Base-by-base conservation (phyloP, 345 rosid genomes). In the Noccaea caerulescens region DNA sequence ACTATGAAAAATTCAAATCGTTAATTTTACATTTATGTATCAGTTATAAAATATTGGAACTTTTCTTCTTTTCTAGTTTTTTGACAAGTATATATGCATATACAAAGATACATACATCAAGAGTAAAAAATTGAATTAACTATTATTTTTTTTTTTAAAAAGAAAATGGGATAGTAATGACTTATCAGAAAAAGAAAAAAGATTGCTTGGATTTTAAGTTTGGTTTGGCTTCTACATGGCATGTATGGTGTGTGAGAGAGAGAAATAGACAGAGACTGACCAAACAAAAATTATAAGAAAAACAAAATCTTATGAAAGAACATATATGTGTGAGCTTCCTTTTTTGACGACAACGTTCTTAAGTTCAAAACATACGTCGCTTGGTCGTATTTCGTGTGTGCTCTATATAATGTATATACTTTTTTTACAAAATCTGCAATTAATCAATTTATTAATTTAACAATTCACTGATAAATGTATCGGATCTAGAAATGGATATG, bases 141-240 rank as follows among this genome's bases (percentile, higher is more conserved):
- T 9, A 14, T 5, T 25, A 18, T 34, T 54, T 58, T 25, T 1
- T 12, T 13, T 36, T 16, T 16, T 16, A 16, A 20, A 8, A 36
- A 3, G 43, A 41, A 13, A 60, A n/a, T 44, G 20, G 20, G 10
- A 25, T 38, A 34, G 37, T 39, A 67, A 10, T 58, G 49, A 39
- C 49, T 76, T 50, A 68, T 10, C 9, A 46, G 9, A 18, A 37
- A 55, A 32, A 60, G 51, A 10, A 72, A 63, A 57, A 12, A 14
- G 71, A 59, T 86, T 82, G 88, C 93, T 86, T 91, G 84, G 90
- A 78, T 69, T 79, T 79, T 59, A 87, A 82, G 92, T 82, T 83
- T 82, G 76, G 70, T 58, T 63, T 55, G 27, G 80, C 55, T 61
- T 69, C 61, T 55, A 60, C 33, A 54, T 54, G 46, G 53, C 61